Percentiles rank a stretch among this genome's conserved stretches.
phyloP scores from a whole-genome alignment of 164 flowering plant genomes.

The Macadamia integrifolia region DNA sequence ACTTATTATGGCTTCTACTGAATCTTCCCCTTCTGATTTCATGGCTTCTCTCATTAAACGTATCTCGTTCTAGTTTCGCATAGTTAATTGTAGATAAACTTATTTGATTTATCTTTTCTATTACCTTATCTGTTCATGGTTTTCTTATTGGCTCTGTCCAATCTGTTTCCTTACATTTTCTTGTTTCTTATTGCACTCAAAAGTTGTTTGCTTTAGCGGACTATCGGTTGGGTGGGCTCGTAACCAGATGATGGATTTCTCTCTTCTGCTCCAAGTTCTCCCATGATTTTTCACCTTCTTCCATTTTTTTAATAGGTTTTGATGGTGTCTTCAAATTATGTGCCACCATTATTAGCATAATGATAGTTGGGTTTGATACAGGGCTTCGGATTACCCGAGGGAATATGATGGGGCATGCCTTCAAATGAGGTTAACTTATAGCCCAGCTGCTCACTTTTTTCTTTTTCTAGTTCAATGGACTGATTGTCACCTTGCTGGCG shows the following conservation, averaged over 20 bases:
- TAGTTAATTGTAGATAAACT: no score
- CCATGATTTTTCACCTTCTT: neutral
- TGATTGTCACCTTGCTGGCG: conserved; percentile 86
- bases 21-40: no score
- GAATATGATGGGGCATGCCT: conserved; percentile 84
- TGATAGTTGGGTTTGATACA: conserved; percentile 18
- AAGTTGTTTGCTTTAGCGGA: neutral
- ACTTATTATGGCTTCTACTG: no score
- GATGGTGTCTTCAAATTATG: neutral
- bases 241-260: neutral
- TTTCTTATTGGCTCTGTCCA: neutral
- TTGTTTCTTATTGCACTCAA: neutral
- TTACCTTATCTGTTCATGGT: no score
- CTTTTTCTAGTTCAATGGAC: conserved; percentile 92
- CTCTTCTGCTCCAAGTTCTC: neutral
- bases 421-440: conserved; percentile 88
- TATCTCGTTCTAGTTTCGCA: no score
- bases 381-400: conserved; percentile 77
- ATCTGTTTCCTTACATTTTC: neutral
- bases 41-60: no score
- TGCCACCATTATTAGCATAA: neutral
- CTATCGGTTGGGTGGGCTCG: neutral
- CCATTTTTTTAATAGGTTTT: neutral
- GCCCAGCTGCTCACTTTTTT: conserved; percentile 79
- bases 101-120: no score